phyloP scores from a whole-genome alignment of 1,139 yeast species.

The Magnusiomyces magnusii region DNA sequence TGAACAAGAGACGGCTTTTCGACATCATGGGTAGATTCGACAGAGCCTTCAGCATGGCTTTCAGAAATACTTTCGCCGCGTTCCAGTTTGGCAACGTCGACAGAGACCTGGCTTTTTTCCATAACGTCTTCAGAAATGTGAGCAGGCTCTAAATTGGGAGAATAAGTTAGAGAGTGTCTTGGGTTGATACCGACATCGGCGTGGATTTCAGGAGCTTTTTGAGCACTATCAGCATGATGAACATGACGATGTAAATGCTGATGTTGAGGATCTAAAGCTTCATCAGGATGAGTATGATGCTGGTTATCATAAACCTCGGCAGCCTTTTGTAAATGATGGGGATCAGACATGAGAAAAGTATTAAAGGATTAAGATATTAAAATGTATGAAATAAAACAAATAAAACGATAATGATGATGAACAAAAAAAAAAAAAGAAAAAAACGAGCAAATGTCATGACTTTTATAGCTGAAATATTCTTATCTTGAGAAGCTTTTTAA shows the following conservation, averaged over 20 bases:
- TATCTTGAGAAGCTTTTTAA: too few relatives aligned
- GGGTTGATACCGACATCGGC: slow-evolving; percentile 24
- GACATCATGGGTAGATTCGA: too few relatives aligned
- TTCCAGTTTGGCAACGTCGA: slow-evolving; percentile 15
- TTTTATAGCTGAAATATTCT: too few relatives aligned
- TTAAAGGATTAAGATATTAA: too few relatives aligned
- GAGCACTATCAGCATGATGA: slow-evolving; percentile 24
- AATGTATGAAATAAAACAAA: slow-evolving; percentile 17
- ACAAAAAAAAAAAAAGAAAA: too few relatives aligned
- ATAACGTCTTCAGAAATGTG: too few relatives aligned
- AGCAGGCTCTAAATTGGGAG: too few relatives aligned
- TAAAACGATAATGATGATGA: slow-evolving; percentile 20
- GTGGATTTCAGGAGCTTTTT: slow-evolving; percentile 23
- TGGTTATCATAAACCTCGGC: slow-evolving; percentile 18
- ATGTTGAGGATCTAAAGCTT: slow-evolving; percentile 13
- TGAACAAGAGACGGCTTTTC: too few relatives aligned
- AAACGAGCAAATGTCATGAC: too few relatives aligned
- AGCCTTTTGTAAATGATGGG: slow-evolving; percentile 2
- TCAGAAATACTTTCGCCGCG: slow-evolving; percentile 13
- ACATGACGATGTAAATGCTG: slow-evolving; percentile 29
- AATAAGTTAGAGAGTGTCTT: slow-evolving; percentile 17
- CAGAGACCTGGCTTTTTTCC: slow-evolving; percentile 12
- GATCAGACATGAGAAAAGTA: slow-evolving; percentile 9
- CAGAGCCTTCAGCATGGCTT: slow-evolving; percentile 5
- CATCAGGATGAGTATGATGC: slow-evolving; percentile 21